A percentile compares a stretch with the other conserved stretches of the same genome.
phyloP scores from a whole-genome alignment of 768 basidiomycete species.

The Leccinum ochraceum region DNA sequence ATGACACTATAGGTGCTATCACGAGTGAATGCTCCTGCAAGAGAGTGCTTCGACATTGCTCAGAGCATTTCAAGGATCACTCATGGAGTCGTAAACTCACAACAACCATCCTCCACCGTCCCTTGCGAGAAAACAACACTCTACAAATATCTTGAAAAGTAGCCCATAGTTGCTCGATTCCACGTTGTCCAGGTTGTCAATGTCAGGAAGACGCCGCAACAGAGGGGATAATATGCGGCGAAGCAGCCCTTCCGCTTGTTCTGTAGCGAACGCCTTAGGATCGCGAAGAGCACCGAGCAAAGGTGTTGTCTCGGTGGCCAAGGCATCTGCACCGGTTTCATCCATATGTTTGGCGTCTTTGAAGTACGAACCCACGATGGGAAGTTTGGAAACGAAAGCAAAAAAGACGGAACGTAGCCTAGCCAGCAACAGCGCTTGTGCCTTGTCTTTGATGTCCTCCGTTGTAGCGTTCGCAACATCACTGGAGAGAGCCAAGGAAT shows the following conservation, averaged over 20 bases:
- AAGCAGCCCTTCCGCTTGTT: conserved; percentile 21
- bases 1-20: conserved; percentile 36
- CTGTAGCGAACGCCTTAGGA: conserved; percentile 22
- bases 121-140: conserved; percentile 25
- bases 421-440: conserved; percentile 6
- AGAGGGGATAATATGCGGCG: conserved; percentile 17
- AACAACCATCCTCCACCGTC: conserved; percentile 25
- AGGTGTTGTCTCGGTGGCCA: conserved; percentile 27
- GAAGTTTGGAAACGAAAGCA: conserved; percentile 20
- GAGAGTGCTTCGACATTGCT: conserved; percentile 15
- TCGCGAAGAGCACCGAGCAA: conserved; percentile 25
- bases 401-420: conserved; percentile 15
- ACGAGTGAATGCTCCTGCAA: conserved; percentile 28
- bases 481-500: neutral
- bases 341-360: conserved; percentile 3
- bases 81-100: conserved; percentile 9
- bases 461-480: neutral
- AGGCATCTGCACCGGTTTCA: neutral
- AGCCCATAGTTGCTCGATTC: conserved; percentile 9
- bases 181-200: conserved; percentile 20
- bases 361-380: conserved; percentile 27
- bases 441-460: conserved; percentile 8
- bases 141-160: conserved; percentile 14
- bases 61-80: neutral
- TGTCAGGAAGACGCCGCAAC: conserved; percentile 17